These are phyloP conservation scores for Picochlorum sp. DNA, from an alignment of 139 green algal genomes.

Conservation along the genomic window DNA sequence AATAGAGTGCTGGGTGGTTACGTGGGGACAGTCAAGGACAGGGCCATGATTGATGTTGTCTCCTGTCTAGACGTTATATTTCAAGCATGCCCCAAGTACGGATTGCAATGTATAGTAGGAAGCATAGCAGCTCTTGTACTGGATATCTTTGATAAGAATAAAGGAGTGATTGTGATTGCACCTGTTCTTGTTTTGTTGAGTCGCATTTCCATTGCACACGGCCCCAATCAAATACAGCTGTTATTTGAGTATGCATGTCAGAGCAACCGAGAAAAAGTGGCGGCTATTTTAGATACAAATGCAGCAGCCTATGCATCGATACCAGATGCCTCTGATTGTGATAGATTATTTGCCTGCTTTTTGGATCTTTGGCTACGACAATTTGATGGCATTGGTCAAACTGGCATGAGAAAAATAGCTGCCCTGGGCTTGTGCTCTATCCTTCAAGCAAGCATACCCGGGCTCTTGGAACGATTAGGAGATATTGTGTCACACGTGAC, in stretches of 20 bases:
- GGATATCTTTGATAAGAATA: too few relatives aligned
- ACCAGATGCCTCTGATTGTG: neutral
- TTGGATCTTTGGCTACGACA: slow-evolving; percentile 55
- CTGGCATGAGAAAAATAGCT: slow-evolving; percentile 50
- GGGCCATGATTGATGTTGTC: slow-evolving; percentile 49
- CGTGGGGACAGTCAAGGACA: slow-evolving; percentile 52
- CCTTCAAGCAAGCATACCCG: slow-evolving; percentile 38
- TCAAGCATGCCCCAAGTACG: slow-evolving; percentile 38
- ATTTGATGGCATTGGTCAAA: slow-evolving; percentile 39
- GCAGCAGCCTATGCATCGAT: slow-evolving; percentile 19
- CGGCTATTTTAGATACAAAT: neutral
- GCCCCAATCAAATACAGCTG: neutral
- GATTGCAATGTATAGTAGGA: slow-evolving; percentile 25
- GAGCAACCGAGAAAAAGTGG: neutral
- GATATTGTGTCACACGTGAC: slow-evolving; percentile 33
- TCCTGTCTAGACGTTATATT: slow-evolving; percentile 46
- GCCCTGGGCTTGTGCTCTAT: slow-evolving; percentile 61
- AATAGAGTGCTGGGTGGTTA: slow-evolving; percentile 36
- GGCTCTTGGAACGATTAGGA: slow-evolving; percentile 31
- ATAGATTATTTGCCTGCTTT: slow-evolving; percentile 22
- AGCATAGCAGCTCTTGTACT: neutral
- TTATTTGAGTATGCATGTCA: neutral
- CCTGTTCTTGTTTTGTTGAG: too few relatives aligned
- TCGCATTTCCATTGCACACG: slow-evolving; percentile 19
- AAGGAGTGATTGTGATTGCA: too few relatives aligned